Conservation (phyloP, 441 rosid genomes). For the Metrosideros polymorpha region DNA sequence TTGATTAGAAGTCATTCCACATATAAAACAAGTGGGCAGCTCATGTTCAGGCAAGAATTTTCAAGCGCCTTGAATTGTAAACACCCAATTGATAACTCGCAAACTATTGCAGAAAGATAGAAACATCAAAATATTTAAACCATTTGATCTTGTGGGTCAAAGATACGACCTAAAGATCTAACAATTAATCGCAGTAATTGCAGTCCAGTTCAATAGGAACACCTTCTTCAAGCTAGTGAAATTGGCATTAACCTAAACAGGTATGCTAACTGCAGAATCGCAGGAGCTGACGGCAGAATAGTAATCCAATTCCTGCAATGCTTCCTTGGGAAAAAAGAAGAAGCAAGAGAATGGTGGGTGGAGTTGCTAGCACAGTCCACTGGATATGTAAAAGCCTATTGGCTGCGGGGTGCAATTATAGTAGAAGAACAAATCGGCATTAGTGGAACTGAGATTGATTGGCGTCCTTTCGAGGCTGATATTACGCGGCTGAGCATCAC, state of each 20-base stretch:
- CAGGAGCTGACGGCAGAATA: not conserved
- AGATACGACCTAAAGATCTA: not conserved
- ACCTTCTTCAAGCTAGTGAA: not conserved
- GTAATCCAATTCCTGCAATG: fast-evolving
- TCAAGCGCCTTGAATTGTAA: no score
- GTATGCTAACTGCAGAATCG: not conserved
- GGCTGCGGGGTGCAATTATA: not conserved
- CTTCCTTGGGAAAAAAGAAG: not conserved
- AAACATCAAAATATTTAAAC: no score
- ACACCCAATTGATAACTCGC: no score
- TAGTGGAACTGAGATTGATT: not conserved
- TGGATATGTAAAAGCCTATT: fast-evolving
- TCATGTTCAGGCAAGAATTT: no score
- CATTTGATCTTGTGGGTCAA: not conserved
- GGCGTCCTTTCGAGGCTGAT: fast-evolving
- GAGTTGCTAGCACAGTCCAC: not conserved
- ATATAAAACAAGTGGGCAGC: no score
- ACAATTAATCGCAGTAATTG: no score
- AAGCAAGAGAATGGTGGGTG: not conserved
- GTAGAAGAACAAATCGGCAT: not conserved
- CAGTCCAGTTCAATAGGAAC: not conserved
- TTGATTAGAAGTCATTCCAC: not conserved
- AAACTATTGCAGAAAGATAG: no score
- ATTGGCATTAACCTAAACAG: not conserved
- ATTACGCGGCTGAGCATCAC: not conserved